phyloP scores from a whole-genome alignment of 2,329 filamentous ascomycete species.

The Fusarium nanum region DNA sequence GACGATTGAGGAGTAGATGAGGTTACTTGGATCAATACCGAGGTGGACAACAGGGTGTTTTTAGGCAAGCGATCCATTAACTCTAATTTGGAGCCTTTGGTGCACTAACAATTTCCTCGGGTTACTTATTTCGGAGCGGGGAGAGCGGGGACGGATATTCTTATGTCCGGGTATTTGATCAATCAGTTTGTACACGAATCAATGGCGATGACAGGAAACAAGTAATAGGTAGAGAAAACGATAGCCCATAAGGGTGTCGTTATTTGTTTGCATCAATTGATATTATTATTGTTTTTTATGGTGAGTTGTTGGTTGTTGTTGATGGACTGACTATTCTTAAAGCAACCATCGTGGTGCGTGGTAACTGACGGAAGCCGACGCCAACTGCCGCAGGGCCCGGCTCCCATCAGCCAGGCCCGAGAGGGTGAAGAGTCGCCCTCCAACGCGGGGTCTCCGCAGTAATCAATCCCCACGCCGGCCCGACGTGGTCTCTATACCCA shows the following conservation, averaged over 20 bases:
- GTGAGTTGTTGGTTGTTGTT: too few relatives aligned
- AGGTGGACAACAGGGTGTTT: background rate
- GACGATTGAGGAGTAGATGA: background rate
- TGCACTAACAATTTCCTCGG: slow-evolving; percentile 10
- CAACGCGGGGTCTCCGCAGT: slow-evolving; percentile 40
- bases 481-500: slow-evolving; percentile 16
- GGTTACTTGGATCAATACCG: background rate
- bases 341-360: too few relatives aligned
- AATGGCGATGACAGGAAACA: too few relatives aligned
- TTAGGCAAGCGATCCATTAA: background rate
- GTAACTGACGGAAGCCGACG: slow-evolving; percentile 17
- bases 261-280: too few relatives aligned
- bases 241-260: too few relatives aligned
- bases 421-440: background rate
- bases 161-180: background rate
- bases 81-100: background rate
- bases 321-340: too few relatives aligned
- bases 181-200: too few relatives aligned
- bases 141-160: slow-evolving; percentile 6
- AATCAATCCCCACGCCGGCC: slow-evolving; percentile 34
- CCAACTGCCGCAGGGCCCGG: slow-evolving; percentile 33
- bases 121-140: slow-evolving; percentile 20
- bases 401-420: slow-evolving; percentile 2
- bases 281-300: too few relatives aligned
- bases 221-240: too few relatives aligned